Evolutionary conservation across 768 basidiomycete species (phyloP), one percentile per base, ranked within the genome.

Genomic region (Leucosporidium creatinivorum): DNA sequence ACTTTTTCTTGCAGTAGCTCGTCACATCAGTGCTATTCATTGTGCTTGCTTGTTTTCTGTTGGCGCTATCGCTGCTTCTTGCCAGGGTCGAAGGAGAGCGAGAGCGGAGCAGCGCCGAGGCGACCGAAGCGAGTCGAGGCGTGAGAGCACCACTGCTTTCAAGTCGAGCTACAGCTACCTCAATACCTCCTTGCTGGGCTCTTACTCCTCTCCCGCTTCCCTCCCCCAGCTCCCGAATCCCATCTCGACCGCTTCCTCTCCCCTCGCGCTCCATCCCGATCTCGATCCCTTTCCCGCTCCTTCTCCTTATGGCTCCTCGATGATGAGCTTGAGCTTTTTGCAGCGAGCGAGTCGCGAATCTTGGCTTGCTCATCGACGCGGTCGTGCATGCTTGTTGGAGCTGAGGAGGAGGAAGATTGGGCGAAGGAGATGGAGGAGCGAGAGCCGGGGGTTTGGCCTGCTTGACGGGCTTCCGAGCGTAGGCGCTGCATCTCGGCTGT

Each of bases 371-470:
- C 65, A 39, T 51, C 67, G 48, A 44, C 39, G 39, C 39, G 39
- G 39, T 44, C 39, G 39, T 44, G 39, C 39, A 44, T 44, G 39
- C 8, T 44, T 44, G 26, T 18, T 12, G 57, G 25, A 13, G 61
- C 23, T 1, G 64, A 58, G 18, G 68, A 25, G 18, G 68, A 57
- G 1, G 74, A 68, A 23, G 80, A n/a, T n/a, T n/a, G 76, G 2
- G 83, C 81, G 69, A 90, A 91, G 25, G 83, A 81, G 63, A 91
- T 89, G 39, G 84, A 83, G 21, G 78, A 81, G 18, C 88, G 81
- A 74, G 85, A 86, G 26, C 82, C 83, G 0, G 82, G 72, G 19
- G 83, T 80, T 74, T 87, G 84, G 1, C 80, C 73, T 1, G 81
- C 79, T 12, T 82, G 75, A 59, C 84, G 82, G 67, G 85, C 83